Evolutionary conservation across 23 red algal species (phyloP).

Genomic region (Gracilaria vermiculophylla): DNA sequence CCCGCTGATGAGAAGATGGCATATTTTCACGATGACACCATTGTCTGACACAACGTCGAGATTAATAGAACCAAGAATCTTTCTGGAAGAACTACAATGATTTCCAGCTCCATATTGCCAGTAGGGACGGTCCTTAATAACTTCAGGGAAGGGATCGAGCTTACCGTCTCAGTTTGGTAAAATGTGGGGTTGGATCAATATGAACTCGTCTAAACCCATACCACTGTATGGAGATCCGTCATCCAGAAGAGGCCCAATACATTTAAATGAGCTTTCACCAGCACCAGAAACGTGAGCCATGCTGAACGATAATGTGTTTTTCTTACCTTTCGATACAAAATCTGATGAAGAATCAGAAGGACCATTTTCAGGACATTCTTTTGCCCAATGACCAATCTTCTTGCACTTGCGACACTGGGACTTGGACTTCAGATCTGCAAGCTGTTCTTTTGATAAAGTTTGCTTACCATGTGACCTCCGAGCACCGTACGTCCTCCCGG

Average conservation of each 20-base stretch:
- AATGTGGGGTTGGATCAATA: not conserved
- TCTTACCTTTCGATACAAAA: too few relatives aligned
- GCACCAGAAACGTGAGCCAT: too few relatives aligned
- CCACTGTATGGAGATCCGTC: not conserved
- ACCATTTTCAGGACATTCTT: too few relatives aligned
- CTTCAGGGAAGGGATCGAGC: not conserved
- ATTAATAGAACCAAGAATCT: not conserved
- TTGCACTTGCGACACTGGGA: too few relatives aligned
- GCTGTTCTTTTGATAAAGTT: too few relatives aligned
- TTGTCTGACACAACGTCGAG: not conserved
- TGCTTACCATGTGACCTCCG: too few relatives aligned
- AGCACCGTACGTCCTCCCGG: too few relatives aligned
- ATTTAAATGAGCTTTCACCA: too few relatives aligned
- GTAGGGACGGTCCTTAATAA: conserved; percentile 5
- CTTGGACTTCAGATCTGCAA: too few relatives aligned
- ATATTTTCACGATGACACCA: not conserved
- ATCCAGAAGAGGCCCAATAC: not conserved
- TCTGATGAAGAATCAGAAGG: too few relatives aligned
- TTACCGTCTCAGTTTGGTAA: not conserved
- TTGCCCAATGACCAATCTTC: too few relatives aligned
- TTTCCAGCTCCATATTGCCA: conserved; percentile 15
- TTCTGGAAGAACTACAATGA: not conserved
- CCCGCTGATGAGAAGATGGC: not conserved
- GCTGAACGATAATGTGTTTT: too few relatives aligned
- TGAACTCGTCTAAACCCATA: not conserved